A percentile compares a stretch with the other conserved stretches of the same genome.
Conservation (phyloP, 306 rosid species). For the Cicer cuneatum region DNA sequence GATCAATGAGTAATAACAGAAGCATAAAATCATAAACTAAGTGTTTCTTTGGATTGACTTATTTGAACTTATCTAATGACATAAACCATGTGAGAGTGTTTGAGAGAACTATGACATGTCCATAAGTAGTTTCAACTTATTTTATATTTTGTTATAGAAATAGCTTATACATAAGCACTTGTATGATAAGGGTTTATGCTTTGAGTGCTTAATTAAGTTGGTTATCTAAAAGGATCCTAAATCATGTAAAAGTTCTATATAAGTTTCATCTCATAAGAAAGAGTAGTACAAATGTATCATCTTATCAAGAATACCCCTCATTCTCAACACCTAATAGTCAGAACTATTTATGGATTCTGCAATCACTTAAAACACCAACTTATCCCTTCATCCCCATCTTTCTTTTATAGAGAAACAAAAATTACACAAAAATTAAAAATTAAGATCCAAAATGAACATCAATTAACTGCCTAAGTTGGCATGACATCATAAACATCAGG, state of each 20-base stretch:
- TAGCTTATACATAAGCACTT: too few species aligned
- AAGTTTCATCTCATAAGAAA: conserved; percentile 9
- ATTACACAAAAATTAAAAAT: too few species aligned
- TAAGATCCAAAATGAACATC: neutral
- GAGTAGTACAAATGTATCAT: neutral
- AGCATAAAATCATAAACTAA: too few species aligned
- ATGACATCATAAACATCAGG: neutral
- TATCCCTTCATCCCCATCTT: neutral
- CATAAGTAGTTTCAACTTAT: too few species aligned
- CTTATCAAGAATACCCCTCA: neutral
- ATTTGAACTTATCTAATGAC: too few species aligned
- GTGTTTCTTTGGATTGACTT: too few species aligned
- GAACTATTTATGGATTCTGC: conserved; percentile 13
- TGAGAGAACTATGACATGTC: too few species aligned
- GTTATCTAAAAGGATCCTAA: neutral
- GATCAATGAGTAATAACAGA: too few species aligned
- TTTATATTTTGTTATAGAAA: too few species aligned
- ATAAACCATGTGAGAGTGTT: too few species aligned
- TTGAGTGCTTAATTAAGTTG: too few species aligned
- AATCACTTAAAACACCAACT: conserved; percentile 1
- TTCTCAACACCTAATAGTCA: neutral
- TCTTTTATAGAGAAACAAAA: neutral
- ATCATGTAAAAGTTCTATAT: neutral
- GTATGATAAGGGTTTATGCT: too few species aligned
- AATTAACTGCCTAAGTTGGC: neutral